phyloP scores from a whole-genome alignment of 179 eudicot genomes.

The Corrigiola litoralis region DNA sequence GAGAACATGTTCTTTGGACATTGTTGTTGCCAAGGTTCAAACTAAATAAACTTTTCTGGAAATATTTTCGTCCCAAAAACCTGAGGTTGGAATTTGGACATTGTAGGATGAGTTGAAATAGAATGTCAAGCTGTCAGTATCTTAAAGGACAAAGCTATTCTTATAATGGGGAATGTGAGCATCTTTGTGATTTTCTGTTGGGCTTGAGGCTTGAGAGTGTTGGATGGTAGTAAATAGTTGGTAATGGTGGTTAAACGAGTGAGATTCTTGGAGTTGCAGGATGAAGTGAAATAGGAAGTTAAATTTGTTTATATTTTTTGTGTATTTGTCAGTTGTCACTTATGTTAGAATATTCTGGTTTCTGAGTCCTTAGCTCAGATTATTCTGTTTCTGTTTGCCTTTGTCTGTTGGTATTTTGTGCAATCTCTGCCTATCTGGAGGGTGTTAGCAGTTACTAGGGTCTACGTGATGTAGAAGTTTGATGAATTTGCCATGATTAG shows the following conservation, averaged over 20 bases:
- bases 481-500: neutral
- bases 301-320: neutral
- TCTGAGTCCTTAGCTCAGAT: neutral
- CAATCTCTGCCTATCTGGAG: neutral
- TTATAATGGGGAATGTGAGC: neutral
- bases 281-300: neutral
- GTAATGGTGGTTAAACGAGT: neutral
- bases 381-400: neutral
- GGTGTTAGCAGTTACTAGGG: neutral
- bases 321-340: neutral
- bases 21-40: neutral
- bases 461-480: neutral
- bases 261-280: neutral
- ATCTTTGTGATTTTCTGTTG: neutral
- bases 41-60: neutral
- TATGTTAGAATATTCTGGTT: too few species aligned
- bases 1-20: neutral
- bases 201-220: neutral
- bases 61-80: neutral
- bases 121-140: neutral
- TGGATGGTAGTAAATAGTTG: neutral
- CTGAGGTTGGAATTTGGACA: neutral
- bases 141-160: too few species aligned
- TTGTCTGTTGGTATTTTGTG: neutral
- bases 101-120: neutral